These are phyloP conservation scores for Neurospora sublineolata DNA, from an alignment of 495 filamentous ascomycete species.

Conservation along the genomic window DNA sequence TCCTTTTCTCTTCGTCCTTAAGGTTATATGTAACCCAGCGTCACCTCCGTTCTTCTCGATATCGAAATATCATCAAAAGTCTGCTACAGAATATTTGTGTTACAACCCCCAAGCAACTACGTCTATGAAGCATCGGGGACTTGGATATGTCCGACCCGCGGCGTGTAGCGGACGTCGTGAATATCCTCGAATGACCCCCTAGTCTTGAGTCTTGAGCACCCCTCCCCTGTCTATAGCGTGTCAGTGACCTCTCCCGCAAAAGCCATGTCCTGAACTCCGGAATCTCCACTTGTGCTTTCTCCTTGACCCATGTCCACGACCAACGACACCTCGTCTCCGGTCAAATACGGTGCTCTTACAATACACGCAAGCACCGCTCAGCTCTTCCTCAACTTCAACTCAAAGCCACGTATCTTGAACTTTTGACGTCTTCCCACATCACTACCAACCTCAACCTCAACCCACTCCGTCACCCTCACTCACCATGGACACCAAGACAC, in stretches of 20 bases:
- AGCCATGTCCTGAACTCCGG: not conserved
- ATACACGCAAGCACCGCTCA: not conserved
- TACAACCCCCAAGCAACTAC: not conserved
- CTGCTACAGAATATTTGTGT: not conserved
- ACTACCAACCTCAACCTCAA: not conserved
- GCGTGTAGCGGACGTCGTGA: not conserved
- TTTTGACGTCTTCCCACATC: not conserved
- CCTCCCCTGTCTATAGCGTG: not conserved
- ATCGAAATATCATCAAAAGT: not conserved
- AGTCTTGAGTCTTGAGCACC: not conserved
- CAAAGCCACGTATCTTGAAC: not conserved
- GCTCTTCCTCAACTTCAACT: not conserved
- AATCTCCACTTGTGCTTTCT: not conserved
- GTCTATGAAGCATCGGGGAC: not conserved
- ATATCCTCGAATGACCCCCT: not conserved
- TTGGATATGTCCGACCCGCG: not conserved
- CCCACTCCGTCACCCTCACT: not conserved
- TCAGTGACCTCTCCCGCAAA: not conserved
- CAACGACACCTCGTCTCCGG: not conserved
- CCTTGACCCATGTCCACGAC: not conserved
- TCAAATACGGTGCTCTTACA: not conserved
- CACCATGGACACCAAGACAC: conserved; percentile 10
- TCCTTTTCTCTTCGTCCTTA: not conserved
- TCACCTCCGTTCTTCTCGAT: not conserved
- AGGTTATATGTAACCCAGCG: not conserved